phyloP scores from a whole-genome alignment of 2,329 filamentous ascomycete genomes.

The Tolypocladium tundrense region DNA sequence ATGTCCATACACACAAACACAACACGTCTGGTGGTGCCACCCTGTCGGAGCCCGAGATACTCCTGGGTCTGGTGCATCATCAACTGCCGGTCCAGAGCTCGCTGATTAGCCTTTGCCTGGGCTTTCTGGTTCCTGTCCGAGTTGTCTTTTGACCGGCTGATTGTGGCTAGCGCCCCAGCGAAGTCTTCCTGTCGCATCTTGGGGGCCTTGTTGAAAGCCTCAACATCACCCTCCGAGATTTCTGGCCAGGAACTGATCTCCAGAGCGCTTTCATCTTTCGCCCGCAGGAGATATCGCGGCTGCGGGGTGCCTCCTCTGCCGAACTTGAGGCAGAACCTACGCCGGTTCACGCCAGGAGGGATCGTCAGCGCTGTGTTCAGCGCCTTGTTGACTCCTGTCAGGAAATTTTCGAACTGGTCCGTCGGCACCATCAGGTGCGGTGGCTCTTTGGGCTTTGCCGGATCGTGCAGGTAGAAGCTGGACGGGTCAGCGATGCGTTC shows the following conservation, averaged over 20 bases:
- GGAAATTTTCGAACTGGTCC: conserved; percentile 52
- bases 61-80: conserved; percentile 55
- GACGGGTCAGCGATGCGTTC: background rate
- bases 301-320: conserved; percentile 46
- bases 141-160: background rate
- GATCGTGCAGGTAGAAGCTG: conserved; percentile 59
- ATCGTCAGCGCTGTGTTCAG: conserved; percentile 46
- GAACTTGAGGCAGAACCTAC: conserved; percentile 54
- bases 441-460: conserved; percentile 30
- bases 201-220: conserved; percentile 15
- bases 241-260: conserved; percentile 23
- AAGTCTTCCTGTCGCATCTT: conserved; percentile 2
- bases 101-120: conserved; percentile 37
- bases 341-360: conserved; percentile 37
- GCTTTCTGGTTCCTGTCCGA: conserved; percentile 2
- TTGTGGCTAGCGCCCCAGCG: background rate
- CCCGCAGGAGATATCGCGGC: conserved; percentile 58
- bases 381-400: conserved; percentile 54
- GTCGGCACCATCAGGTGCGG: conserved; percentile 60
- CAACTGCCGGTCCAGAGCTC: conserved; percentile 30
- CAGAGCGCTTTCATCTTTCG: conserved; percentile 27
- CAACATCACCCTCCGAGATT: conserved; percentile 24
- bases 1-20: conserved; percentile 74
- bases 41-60: conserved; percentile 52
- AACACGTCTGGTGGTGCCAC: conserved; percentile 7